These are phyloP conservation scores for Fraxinus xanthoxyloides DNA, from an alignment of 305 asterid genomes.

Conservation along the genomic window DNA sequence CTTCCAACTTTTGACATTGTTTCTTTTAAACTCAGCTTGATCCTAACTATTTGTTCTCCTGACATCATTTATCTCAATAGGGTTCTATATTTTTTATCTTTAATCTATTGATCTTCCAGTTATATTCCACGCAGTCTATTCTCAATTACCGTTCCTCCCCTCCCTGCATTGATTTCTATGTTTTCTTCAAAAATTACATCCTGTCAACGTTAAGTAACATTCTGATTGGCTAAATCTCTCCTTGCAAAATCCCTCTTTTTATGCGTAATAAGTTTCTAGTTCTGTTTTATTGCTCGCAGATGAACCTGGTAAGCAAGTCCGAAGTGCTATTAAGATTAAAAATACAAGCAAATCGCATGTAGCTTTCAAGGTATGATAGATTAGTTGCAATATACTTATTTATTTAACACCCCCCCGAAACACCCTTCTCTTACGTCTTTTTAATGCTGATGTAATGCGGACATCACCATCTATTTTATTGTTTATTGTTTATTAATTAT, in stretches of 20 bases:
- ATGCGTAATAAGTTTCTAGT: not conserved
- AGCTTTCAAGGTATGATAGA: conserved; percentile 71
- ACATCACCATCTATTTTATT: too few relatives aligned
- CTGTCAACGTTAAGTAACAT: not conserved
- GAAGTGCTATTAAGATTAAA: conserved; percentile 82
- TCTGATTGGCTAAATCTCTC: not conserved
- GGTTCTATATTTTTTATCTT: not conserved
- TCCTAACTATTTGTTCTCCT: not conserved
- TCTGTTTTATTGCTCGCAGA: conserved; percentile 37
- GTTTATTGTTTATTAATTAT: too few relatives aligned
- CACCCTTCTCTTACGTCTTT: too few relatives aligned
- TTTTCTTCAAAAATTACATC: not conserved
- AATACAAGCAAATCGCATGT: conserved; percentile 89
- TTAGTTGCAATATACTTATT: not conserved
- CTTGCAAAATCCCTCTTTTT: not conserved
- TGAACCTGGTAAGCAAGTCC: conserved; percentile 92
- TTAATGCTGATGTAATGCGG: too few relatives aligned
- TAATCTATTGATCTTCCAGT: not conserved
- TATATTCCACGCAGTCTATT: not conserved
- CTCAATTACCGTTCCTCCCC: not conserved
- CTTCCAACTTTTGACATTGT: not conserved
- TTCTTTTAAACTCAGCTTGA: not conserved
- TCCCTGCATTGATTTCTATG: not conserved
- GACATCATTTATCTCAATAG: not conserved
- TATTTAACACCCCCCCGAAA: not conserved